Conservation (phyloP, 108 stramenopile genomes). For the Cyclostephanos invisitatus region DNA sequence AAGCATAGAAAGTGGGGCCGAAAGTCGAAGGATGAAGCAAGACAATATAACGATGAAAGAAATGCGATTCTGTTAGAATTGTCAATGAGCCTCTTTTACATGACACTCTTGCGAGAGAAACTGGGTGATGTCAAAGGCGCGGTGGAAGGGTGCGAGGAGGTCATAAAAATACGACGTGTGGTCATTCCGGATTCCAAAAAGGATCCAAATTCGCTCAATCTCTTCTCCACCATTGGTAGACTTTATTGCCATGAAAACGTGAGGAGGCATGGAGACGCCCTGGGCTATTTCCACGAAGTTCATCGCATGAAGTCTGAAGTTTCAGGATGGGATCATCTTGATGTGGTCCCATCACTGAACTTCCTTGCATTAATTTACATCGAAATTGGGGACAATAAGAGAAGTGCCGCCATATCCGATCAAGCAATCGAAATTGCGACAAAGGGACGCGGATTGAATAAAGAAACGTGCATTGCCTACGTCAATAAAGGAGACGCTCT, state of each 20-base stretch:
- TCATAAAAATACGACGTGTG: slow-evolving; percentile 26
- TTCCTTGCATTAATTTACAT: slow-evolving; percentile 40
- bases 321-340: slow-evolving; percentile 37
- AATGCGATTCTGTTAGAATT: slow-evolving; percentile 39
- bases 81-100: slow-evolving; percentile 34
- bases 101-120: slow-evolving; percentile 34
- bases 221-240: slow-evolving; percentile 34
- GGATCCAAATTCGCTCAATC: slow-evolving; percentile 30
- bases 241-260: slow-evolving; percentile 40
- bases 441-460: slow-evolving; percentile 31
- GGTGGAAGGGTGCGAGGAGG: slow-evolving; percentile 42
- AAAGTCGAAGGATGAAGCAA: slow-evolving; percentile 29
- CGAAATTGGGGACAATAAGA: slow-evolving; percentile 35
- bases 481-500: slow-evolving; percentile 43
- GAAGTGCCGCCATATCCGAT: slow-evolving; percentile 28
- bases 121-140: slow-evolving; percentile 33
- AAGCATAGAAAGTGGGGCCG: slow-evolving; percentile 27
- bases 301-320: slow-evolving; percentile 36
- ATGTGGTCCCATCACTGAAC: slow-evolving; percentile 48
- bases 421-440: slow-evolving; percentile 42
- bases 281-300: slow-evolving; percentile 39
- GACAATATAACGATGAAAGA: slow-evolving; percentile 34
- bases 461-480: slow-evolving; percentile 38
- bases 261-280: slow-evolving; percentile 39
- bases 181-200: slow-evolving; percentile 18